A percentile compares a stretch with the other conserved stretches of the same genome.
These are phyloP conservation scores for Stachybotrys chartarum DNA, from an alignment of 2,329 filamentous ascomycete species.

Conservation along the genomic window DNA sequence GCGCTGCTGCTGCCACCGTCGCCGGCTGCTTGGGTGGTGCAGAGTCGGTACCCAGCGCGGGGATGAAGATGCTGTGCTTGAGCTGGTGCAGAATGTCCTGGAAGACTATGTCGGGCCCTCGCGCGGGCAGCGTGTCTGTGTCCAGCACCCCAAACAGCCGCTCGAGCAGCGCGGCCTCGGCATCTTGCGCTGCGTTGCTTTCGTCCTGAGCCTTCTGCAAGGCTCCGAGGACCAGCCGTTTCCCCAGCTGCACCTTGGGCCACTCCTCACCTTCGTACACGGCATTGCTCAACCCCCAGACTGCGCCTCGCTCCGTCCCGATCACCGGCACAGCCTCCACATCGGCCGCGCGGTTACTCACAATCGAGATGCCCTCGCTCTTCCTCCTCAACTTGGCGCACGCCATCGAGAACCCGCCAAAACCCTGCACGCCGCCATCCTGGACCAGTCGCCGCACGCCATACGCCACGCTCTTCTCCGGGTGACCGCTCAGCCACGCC, in stretches of 20 bases:
- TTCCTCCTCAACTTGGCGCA: constrained; percentile 50
- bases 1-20: constrained; percentile 27
- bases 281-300: constrained; percentile 57
- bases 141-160: constrained; percentile 49
- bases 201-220: constrained; percentile 30
- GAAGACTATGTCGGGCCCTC: constrained; percentile 35
- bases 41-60: constrained; percentile 36
- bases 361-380: constrained; percentile 48
- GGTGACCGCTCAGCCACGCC: constrained; percentile 48
- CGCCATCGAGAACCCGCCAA: constrained; percentile 61
- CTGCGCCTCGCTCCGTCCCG: constrained; percentile 40
- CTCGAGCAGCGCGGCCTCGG: constrained; percentile 43
- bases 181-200: constrained; percentile 32
- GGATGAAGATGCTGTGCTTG: constrained; percentile 55
- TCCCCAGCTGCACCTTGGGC: constrained; percentile 54
- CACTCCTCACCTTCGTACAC: constrained; percentile 44
- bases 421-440: constrained; percentile 46
- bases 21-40: no score
- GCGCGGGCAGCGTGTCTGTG: constrained; percentile 45
- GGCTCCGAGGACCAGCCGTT: constrained; percentile 33
- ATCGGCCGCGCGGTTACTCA: constrained; percentile 52
- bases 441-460: constrained; percentile 47
- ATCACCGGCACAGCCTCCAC: constrained; percentile 52
- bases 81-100: constrained; percentile 47
- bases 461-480: constrained; percentile 37